These are phyloP conservation scores for Exophiala viscosa DNA, from an alignment of 2,329 filamentous ascomycete species.

Conservation along the genomic window DNA sequence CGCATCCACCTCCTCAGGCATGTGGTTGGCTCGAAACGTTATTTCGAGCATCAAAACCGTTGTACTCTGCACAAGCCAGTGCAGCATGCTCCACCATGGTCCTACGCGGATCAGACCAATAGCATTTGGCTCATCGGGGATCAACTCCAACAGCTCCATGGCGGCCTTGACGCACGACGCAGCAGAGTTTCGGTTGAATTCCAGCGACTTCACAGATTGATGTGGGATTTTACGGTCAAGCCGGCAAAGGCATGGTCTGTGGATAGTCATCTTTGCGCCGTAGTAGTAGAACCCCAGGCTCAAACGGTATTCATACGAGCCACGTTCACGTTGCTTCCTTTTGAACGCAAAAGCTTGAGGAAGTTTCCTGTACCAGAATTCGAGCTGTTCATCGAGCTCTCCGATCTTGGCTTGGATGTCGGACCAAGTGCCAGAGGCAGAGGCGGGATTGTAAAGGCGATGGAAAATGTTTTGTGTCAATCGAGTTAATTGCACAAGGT, in stretches of 20 bases:
- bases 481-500: constrained; percentile 37
- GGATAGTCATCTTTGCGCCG: constrained; percentile 42
- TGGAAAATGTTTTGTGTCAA: constrained; percentile 37
- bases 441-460: constrained; percentile 38
- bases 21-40: constrained; percentile 43
- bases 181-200: constrained; percentile 40
- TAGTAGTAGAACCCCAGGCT: constrained; percentile 44
- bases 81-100: constrained; percentile 46
- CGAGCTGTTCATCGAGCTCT: constrained; percentile 34
- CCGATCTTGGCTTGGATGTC: constrained; percentile 38
- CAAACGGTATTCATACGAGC: constrained; percentile 37
- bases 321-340: constrained; percentile 30
- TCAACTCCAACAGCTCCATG: constrained; percentile 36
- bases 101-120: constrained; percentile 39
- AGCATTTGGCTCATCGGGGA: constrained; percentile 42
- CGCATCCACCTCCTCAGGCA: constrained; percentile 37
- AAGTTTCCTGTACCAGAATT: constrained; percentile 38
- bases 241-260: constrained; percentile 46
- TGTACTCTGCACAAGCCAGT: constrained; percentile 44
- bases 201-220: constrained; percentile 30
- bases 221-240: constrained; percentile 35
- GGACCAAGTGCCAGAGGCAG: constrained; percentile 34
- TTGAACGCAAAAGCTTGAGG: constrained; percentile 37
- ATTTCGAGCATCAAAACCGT: constrained; percentile 46
- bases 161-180: constrained; percentile 40